These are phyloP conservation scores for Candida neerlandica DNA, from an alignment of 1,139 yeast species.

Conservation along the genomic window DNA sequence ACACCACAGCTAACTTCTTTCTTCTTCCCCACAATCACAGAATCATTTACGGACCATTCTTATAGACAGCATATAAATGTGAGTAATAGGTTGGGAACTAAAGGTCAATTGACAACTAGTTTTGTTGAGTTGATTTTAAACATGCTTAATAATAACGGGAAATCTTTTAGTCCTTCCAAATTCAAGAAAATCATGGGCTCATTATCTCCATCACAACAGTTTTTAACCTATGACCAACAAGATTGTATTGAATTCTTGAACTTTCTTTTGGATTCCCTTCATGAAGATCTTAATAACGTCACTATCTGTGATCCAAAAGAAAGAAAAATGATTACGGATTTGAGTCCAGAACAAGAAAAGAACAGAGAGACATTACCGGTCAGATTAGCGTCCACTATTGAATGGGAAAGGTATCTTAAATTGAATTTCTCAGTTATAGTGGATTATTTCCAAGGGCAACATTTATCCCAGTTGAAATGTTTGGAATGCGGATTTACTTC, in stretches of 20 bases:
- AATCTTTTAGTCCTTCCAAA: constrained; percentile 54
- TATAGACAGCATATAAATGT: constrained; percentile 75
- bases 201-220: constrained; percentile 60
- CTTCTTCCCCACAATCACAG: constrained; percentile 35
- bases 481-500: constrained; percentile 76
- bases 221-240: constrained; percentile 82
- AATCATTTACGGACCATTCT: constrained; percentile 32
- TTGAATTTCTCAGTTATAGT: constrained; percentile 85
- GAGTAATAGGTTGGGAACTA: constrained; percentile 76
- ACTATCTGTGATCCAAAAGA: constrained; percentile 34
- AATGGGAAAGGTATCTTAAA: constrained; percentile 90
- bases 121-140: constrained; percentile 68
- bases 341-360: constrained; percentile 74
- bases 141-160: constrained; percentile 54
- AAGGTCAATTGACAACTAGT: constrained; percentile 75
- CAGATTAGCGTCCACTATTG: constrained; percentile 85
- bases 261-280: constrained; percentile 80
- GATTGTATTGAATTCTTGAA: constrained; percentile 92
- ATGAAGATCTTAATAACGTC: constrained; percentile 82
- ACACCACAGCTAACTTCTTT: constrained; percentile 46
- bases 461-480: constrained; percentile 78
- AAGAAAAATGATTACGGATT: constrained; percentile 43
- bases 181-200: constrained; percentile 70
- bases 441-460: constrained; percentile 89
- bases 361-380: constrained; percentile 75